Evolutionary conservation across 2,329 filamentous ascomycete species (phyloP).

Genomic region (Colletotrichum sp.): DNA sequence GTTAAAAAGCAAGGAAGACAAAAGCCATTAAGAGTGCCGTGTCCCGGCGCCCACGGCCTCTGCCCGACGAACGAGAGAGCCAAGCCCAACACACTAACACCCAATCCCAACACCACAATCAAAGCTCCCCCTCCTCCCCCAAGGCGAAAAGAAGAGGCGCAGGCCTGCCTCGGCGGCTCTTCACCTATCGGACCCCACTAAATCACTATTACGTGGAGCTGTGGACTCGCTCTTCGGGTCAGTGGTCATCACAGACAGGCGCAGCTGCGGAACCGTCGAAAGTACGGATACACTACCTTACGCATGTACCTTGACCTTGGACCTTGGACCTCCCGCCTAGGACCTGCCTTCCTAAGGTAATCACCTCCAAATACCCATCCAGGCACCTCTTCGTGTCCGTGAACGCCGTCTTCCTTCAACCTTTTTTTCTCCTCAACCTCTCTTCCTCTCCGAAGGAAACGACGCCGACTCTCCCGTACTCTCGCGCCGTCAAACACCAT

Average conservation of each 20-base stretch:
- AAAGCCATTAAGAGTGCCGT: neutral
- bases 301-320: neutral
- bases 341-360: conserved; percentile 1
- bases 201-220: conserved; percentile 16
- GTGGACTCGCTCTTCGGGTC: neutral
- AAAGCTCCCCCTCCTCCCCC: neutral
- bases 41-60: neutral
- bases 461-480: neutral
- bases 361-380: neutral
- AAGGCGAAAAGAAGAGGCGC: conserved; percentile 10
- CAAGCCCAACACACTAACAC: neutral
- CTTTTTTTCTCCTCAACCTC: neutral
- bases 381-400: conserved; percentile 1
- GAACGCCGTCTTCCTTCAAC: neutral
- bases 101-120: neutral
- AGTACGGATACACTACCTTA: neutral
- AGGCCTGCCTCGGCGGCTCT: conserved; percentile 15
- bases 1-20: neutral
- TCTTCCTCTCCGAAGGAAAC: neutral
- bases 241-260: neutral
- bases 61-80: neutral
- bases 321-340: neutral
- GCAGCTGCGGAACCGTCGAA: neutral
- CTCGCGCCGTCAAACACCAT: neutral
- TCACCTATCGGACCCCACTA: conserved; percentile 11